Conservation (phyloP, 2,329 filamentous ascomycete genomes). For the Fusarium denticulatum region DNA sequence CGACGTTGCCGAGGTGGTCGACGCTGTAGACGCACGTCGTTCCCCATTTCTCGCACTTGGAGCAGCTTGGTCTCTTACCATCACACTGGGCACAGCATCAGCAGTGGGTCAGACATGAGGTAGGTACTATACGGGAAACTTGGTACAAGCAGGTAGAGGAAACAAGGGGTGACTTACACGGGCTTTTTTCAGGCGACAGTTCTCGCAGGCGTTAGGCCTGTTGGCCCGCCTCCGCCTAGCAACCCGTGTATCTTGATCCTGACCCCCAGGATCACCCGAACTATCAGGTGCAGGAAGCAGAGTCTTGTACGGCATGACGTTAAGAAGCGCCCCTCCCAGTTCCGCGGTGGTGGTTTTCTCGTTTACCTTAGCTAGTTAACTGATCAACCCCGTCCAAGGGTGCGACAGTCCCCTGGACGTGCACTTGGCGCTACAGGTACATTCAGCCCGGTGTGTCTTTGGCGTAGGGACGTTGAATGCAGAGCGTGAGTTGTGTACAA, state of each 20-base stretch:
- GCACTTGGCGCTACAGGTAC: not conserved
- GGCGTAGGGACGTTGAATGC: not conserved
- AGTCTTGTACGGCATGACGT: constrained; percentile 7
- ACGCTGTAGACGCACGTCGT: constrained; percentile 14
- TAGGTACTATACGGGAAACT: not conserved
- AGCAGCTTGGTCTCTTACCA: constrained; percentile 19
- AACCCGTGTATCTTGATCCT: constrained; percentile 13
- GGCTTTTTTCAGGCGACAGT: constrained; percentile 27
- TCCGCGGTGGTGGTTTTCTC: not conserved
- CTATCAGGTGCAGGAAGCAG: constrained; percentile 14
- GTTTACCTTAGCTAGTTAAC: not conserved
- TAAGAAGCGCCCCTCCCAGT: not conserved
- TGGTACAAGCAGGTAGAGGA: not conserved
- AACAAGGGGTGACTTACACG: constrained; percentile 16
- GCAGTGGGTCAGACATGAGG: constrained; percentile 13
- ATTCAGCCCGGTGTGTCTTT: not conserved
- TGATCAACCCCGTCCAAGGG: constrained; percentile 2
- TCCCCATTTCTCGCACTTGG: constrained; percentile 23
- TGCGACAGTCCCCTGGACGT: not conserved
- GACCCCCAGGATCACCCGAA: not conserved
- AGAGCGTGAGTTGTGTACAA: not conserved
- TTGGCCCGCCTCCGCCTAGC: constrained; percentile 16
- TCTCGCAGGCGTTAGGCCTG: constrained; percentile 28
- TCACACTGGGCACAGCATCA: constrained; percentile 14
- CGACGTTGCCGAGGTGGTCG: constrained; percentile 20